These are phyloP conservation scores for peach (Prunus persica) DNA, from an alignment of 306 rosid genomes.

Conservation along the genomic window DNA sequence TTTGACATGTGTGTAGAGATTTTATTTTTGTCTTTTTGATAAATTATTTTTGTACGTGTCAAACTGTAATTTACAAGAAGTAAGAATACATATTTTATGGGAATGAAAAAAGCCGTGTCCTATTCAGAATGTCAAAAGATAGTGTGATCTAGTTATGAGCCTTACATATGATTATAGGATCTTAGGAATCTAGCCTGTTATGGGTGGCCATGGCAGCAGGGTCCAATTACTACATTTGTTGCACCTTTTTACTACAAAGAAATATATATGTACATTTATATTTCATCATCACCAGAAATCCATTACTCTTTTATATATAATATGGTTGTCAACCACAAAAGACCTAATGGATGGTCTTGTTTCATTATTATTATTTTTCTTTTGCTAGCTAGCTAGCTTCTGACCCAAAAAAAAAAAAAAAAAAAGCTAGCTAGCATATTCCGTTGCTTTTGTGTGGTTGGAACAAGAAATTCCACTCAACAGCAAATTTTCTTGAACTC, in stretches of 20 bases:
- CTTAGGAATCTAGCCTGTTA: conserved; percentile 1
- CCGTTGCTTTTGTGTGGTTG: neutral
- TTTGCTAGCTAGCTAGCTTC: too few species aligned
- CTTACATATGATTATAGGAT: neutral
- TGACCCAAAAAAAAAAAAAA: too few species aligned
- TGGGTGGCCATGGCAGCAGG: too few species aligned
- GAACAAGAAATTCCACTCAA: neutral
- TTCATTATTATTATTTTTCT: neutral
- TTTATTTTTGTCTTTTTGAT: too few species aligned
- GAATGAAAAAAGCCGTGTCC: too few species aligned
- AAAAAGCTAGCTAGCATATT: too few species aligned
- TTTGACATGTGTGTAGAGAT: too few species aligned
- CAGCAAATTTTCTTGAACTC: too few species aligned
- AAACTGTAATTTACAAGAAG: too few species aligned
- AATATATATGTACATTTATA: neutral
- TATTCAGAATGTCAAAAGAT: neutral
- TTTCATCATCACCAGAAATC: neutral
- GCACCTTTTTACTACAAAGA: neutral
- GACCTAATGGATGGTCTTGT: conserved; percentile 3
- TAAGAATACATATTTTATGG: too few species aligned
- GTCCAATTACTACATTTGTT: neutral
- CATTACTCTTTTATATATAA: neutral
- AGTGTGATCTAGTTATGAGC: neutral
- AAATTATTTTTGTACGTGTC: too few species aligned
- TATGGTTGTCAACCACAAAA: conserved; percentile 12